Percentiles rank a stretch among this genome's conserved stretches.
Evolutionary conservation across 768 basidiomycete genomes (phyloP).

Genomic region (Tulasnella sp.): DNA sequence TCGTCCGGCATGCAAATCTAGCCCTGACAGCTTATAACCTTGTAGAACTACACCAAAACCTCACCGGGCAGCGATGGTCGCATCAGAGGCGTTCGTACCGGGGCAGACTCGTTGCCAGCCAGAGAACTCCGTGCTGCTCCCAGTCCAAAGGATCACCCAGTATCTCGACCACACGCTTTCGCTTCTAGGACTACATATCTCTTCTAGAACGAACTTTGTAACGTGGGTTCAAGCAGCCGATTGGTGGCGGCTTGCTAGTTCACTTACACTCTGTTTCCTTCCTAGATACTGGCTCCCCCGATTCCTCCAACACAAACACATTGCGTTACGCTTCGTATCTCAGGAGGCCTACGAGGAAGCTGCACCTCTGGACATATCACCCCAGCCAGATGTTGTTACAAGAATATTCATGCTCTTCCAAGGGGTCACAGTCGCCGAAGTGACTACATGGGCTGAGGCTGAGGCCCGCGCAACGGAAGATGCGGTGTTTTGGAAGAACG

Average conservation of each 20-base stretch:
- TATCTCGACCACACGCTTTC: slow-evolving; percentile 35
- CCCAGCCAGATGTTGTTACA: neutral
- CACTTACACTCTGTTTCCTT: too few species aligned
- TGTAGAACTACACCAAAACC: neutral
- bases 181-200: slow-evolving; percentile 36
- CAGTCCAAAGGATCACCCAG: slow-evolving; percentile 28
- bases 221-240: slow-evolving; percentile 30
- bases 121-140: slow-evolving; percentile 28
- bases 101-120: neutral
- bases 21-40: neutral
- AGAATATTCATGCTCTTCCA: neutral
- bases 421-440: neutral
- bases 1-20: neutral
- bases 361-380: slow-evolving; percentile 33
- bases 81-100: neutral
- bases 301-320: slow-evolving; percentile 35
- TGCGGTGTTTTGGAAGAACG: neutral
- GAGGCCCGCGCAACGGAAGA: neutral
- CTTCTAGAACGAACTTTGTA: slow-evolving; percentile 42
- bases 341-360: slow-evolving; percentile 39
- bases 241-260: too few species aligned
- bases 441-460: neutral
- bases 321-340: slow-evolving; percentile 42
- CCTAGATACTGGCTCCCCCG: slow-evolving; percentile 40
- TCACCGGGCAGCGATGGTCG: neutral